phyloP scores from a whole-genome alignment of 805 yeast species.

The Kockiozyma suomiensis region DNA sequence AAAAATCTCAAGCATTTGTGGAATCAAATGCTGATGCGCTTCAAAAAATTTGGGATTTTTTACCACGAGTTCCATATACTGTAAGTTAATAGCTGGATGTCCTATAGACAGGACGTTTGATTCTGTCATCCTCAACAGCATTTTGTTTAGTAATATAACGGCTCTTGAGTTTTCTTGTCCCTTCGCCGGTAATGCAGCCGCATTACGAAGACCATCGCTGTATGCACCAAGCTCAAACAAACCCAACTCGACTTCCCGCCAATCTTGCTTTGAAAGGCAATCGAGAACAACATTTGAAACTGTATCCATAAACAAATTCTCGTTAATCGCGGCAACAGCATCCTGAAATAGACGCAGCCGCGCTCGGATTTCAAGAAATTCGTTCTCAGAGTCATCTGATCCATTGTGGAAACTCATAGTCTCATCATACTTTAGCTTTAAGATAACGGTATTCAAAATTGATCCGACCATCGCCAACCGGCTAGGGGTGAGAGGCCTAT shows the following conservation, averaged over 20 bases:
- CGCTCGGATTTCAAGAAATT: conserved; percentile 75
- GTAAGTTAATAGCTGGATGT: conserved; percentile 81
- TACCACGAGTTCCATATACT: conserved; percentile 81
- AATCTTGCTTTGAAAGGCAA: conserved; percentile 49
- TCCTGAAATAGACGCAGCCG: conserved; percentile 82
- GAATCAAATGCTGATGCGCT: conserved; percentile 50
- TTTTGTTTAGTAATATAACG: conserved; percentile 64
- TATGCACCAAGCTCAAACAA: conserved; percentile 76
- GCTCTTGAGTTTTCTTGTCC: conserved; percentile 49
- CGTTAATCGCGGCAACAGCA: conserved; percentile 64
- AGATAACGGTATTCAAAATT: conserved; percentile 66
- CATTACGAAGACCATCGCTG: conserved; percentile 78
- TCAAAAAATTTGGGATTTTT: conserved; percentile 71
- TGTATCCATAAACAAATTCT: conserved; percentile 62
- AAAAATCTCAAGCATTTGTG: conserved; percentile 72
- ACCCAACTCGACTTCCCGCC: conserved; percentile 88
- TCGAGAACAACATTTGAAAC: conserved; percentile 62
- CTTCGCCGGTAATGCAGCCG: conserved; percentile 71
- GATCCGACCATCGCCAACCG: conserved; percentile 57
- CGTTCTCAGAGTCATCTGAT: conserved; percentile 73
- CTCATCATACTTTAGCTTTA: conserved; percentile 80
- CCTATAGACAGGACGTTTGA: conserved; percentile 54
- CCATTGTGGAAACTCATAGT: conserved; percentile 61
- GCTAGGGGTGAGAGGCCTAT: conserved; percentile 43
- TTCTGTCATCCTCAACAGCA: conserved; percentile 56